These are phyloP conservation scores for Candida michaelii DNA, from an alignment of 805 yeast genomes.

Conservation along the genomic window DNA sequence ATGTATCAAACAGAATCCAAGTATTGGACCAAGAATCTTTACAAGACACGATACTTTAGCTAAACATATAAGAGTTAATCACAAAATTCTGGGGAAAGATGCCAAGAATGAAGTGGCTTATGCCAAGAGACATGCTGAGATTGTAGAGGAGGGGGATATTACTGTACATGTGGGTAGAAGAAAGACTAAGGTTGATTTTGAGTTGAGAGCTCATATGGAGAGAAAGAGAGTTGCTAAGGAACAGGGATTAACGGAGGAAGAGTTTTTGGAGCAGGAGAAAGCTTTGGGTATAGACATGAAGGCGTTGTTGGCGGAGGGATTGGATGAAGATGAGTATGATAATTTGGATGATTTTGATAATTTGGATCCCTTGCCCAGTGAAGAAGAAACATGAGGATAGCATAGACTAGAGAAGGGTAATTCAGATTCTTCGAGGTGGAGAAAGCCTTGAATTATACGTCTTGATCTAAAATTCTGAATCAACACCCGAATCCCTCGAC, in stretches of 20 bases:
- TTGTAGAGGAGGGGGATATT: conserved; percentile 49
- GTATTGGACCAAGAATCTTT: conserved; percentile 69
- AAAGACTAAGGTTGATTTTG: conserved; percentile 47
- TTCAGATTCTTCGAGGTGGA: too few relatives aligned
- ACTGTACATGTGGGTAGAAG: conserved; percentile 47
- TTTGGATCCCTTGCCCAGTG: conserved; percentile 2
- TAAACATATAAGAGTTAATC: conserved; percentile 68
- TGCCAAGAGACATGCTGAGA: conserved; percentile 46
- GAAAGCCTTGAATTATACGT: too few relatives aligned
- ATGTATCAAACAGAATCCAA: conserved; percentile 70
- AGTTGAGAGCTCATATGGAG: conserved; percentile 46
- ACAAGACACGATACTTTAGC: conserved; percentile 93
- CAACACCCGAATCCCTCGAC: too few relatives aligned
- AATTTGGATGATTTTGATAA: conserved; percentile 6
- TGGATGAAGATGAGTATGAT: conserved; percentile 10
- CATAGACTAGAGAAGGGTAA: too few relatives aligned
- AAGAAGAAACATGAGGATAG: too few relatives aligned
- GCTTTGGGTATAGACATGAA: conserved; percentile 12
- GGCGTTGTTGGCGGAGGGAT: conserved; percentile 11
- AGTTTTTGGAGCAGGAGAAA: conserved; percentile 12
- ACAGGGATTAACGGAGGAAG: conserved; percentile 12
- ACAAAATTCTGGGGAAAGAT: conserved; percentile 45
- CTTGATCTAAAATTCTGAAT: too few relatives aligned
- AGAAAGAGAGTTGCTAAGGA: conserved; percentile 23
- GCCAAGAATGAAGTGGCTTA: conserved; percentile 49